phyloP scores from a whole-genome alignment of 768 basidiomycete species.

The Collybia sordida region DNA sequence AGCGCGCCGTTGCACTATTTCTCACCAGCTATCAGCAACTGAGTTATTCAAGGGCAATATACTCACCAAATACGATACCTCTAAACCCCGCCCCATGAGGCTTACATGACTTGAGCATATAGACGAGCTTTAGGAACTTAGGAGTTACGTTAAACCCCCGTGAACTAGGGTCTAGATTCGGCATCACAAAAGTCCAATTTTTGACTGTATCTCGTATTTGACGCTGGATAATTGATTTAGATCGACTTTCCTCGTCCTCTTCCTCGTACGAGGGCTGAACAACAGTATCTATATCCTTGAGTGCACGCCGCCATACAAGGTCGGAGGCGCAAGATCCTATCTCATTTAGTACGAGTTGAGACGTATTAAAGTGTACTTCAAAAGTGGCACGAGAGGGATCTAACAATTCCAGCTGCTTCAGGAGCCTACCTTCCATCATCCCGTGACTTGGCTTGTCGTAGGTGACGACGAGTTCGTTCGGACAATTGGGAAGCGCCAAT shows the following conservation, averaged over 20 bases:
- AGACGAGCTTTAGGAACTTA: slow-evolving; percentile 62
- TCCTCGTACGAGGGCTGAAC: slow-evolving; percentile 32
- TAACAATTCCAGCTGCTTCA: slow-evolving; percentile 45
- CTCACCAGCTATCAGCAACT: slow-evolving; percentile 7
- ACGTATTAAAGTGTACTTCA: slow-evolving; percentile 43
- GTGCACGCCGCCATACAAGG: slow-evolving; percentile 61
- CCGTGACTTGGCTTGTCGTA: slow-evolving; percentile 42
- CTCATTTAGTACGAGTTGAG: slow-evolving; percentile 46
- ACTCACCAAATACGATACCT: slow-evolving; percentile 63
- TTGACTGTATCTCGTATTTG: slow-evolving; percentile 42
- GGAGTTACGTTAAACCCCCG: slow-evolving; percentile 65
- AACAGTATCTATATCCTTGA: slow-evolving; percentile 36
- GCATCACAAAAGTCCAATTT: slow-evolving; percentile 65
- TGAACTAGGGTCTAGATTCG: slow-evolving; percentile 57
- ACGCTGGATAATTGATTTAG: slow-evolving; percentile 17
- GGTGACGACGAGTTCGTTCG: slow-evolving; percentile 52
- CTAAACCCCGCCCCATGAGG: slow-evolving; percentile 59
- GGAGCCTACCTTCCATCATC: slow-evolving; percentile 38
- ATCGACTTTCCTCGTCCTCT: slow-evolving; percentile 30
- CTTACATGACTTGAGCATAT: slow-evolving; percentile 56
- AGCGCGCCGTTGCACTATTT: slow-evolving; percentile 49
- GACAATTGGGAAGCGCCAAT: slow-evolving; percentile 34
- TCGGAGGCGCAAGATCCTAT: slow-evolving; percentile 72
- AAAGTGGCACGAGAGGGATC: slow-evolving; percentile 39
- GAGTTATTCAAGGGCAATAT: background rate